Evolutionary conservation across 352 stramenopile species (phyloP).

Genomic region (Elongisporangium undulatum): DNA sequence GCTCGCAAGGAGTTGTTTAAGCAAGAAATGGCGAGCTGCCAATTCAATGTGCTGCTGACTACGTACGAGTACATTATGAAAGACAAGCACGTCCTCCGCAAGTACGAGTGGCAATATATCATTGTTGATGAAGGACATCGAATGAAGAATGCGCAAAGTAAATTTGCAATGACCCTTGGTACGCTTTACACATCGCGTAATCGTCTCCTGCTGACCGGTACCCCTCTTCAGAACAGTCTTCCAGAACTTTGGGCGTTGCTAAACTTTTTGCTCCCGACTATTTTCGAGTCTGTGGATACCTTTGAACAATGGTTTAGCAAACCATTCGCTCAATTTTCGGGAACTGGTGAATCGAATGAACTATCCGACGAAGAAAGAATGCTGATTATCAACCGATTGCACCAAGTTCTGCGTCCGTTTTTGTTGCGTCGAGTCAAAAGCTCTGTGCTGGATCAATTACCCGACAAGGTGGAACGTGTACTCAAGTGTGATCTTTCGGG

Average conservation of each 20-base stretch:
- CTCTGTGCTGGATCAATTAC: conserved; percentile 81
- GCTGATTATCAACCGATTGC: conserved; percentile 85
- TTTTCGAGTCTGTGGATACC: conserved; percentile 89
- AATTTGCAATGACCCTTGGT: conserved; percentile 85
- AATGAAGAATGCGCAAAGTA: conserved; percentile 91
- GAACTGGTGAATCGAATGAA: conserved; percentile 74
- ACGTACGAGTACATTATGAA: conserved; percentile 95
- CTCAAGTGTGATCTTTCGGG: conserved; percentile 84
- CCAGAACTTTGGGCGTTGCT: conserved; percentile 91
- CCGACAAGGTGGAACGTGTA: conserved; percentile 85
- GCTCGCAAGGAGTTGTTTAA: conserved; percentile 79
- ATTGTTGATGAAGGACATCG: conserved; percentile 94
- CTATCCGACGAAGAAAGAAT: conserved; percentile 87
- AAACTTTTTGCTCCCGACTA: conserved; percentile 90
- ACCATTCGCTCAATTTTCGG: conserved; percentile 78
- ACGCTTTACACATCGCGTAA: conserved; percentile 82
- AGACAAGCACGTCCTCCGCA: conserved; percentile 86
- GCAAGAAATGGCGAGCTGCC: conserved; percentile 78
- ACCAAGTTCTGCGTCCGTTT: conserved; percentile 84
- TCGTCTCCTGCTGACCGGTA: conserved; percentile 97
- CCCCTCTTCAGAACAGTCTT: conserved; percentile 97
- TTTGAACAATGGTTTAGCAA: conserved; percentile 91
- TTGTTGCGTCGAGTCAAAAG: conserved; percentile 83
- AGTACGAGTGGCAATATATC: conserved; percentile 92
- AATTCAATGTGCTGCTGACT: conserved; percentile 92